These are phyloP conservation scores for Escallonia rubra DNA, from an alignment of 129 eudicot genomes.

Conservation along the genomic window DNA sequence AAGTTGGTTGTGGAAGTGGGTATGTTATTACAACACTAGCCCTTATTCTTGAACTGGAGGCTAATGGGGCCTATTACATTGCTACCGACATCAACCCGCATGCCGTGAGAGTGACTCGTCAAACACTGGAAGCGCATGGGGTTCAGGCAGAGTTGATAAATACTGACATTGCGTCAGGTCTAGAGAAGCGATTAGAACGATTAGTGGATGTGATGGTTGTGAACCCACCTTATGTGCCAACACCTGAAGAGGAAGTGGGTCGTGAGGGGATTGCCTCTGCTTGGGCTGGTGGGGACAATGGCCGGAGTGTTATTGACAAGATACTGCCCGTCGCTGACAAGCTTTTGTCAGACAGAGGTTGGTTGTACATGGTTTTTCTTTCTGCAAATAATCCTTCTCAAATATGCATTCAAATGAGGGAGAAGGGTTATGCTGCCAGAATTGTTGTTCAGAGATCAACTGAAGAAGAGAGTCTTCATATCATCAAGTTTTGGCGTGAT, in stretches of 20 bases:
- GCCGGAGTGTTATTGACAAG: slow-evolving; percentile 71
- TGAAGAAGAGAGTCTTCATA: slow-evolving; percentile 76
- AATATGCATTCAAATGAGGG: slow-evolving; percentile 66
- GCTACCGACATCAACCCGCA: slow-evolving; percentile 89
- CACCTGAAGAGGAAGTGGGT: slow-evolving; percentile 92
- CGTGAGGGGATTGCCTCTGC: slow-evolving; percentile 55
- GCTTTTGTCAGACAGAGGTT: slow-evolving; percentile 72
- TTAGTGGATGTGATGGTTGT: slow-evolving; percentile 75
- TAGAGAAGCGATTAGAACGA: slow-evolving; percentile 49
- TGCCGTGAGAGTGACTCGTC: slow-evolving; percentile 54
- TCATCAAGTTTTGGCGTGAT: slow-evolving; percentile 91
- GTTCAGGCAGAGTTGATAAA: slow-evolving; percentile 64
- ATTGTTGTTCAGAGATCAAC: slow-evolving; percentile 82
- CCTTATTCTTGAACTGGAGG: slow-evolving; percentile 51
- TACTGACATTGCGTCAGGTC: slow-evolving; percentile 69
- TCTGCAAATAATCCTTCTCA: slow-evolving; percentile 58
- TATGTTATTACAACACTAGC: slow-evolving; percentile 84
- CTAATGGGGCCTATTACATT: slow-evolving; percentile 35
- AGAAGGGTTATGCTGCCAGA: slow-evolving; percentile 65
- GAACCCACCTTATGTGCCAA: slow-evolving; percentile 93
- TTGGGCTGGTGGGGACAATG: slow-evolving; percentile 98
- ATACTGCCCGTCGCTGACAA: slow-evolving; percentile 76
- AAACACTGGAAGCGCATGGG: slow-evolving; percentile 79
- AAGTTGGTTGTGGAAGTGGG: slow-evolving; percentile 86
- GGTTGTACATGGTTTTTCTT: slow-evolving; percentile 79